Evolutionary conservation across 306 rosid species (phyloP).

Genomic region (Abrus pulchellus): DNA sequence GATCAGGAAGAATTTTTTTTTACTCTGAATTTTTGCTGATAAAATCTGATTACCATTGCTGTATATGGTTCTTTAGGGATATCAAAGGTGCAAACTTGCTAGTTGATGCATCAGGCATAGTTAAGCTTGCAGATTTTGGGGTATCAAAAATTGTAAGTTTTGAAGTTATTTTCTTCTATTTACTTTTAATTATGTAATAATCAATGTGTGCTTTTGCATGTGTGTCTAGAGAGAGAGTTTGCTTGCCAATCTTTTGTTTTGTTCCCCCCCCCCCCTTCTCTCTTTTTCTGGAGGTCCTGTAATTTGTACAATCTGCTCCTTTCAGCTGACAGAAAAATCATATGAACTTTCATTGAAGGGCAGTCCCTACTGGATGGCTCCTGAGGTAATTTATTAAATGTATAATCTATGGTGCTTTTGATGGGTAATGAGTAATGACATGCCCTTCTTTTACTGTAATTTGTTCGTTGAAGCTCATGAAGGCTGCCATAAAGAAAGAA

Average conservation of each 20-base stretch:
- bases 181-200: conserved; percentile 5
- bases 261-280: too few species aligned
- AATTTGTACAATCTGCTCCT: conserved; percentile 45
- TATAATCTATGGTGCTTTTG: conserved; percentile 40
- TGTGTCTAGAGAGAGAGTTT: not conserved
- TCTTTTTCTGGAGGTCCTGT: conserved; percentile 39
- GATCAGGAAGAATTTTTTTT: conserved; percentile 33
- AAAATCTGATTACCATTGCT: conserved; percentile 39
- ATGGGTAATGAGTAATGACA: conserved; percentile 24
- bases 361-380: conserved; percentile 99
- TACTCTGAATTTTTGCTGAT: not conserved
- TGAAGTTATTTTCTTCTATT: conserved; percentile 36
- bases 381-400: conserved; percentile 75
- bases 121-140: conserved; percentile 98
- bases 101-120: conserved; percentile 80
- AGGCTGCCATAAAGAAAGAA: conserved; percentile 79
- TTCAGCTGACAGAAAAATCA: conserved; percentile 82
- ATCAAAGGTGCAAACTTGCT: conserved; percentile 98
- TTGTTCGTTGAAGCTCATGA: conserved; percentile 75
- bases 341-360: conserved; percentile 89
- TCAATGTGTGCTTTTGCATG: too few species aligned
- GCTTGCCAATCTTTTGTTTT: conserved; percentile 17
- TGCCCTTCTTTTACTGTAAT: conserved; percentile 31
- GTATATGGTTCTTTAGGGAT: conserved; percentile 67
- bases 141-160: conserved; percentile 92